A percentile compares a stretch with the other conserved stretches of the same genome.
Conservation (phyloP, 2,329 filamentous ascomycete genomes). For the Fusarium concolor region DNA sequence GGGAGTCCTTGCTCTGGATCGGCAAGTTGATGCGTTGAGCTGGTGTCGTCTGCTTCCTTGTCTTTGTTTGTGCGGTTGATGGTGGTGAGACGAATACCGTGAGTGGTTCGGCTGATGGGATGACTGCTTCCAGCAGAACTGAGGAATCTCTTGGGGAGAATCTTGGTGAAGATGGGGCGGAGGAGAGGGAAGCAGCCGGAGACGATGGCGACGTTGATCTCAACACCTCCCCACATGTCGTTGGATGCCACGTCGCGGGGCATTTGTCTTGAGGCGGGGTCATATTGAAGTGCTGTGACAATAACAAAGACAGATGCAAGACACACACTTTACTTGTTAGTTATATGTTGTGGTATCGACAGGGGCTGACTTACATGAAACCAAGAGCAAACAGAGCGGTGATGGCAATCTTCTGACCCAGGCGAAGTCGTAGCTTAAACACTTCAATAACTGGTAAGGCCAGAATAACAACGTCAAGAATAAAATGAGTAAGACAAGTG, state of each 20-base stretch:
- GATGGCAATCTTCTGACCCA: conserved; percentile 47
- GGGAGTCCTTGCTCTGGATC: conserved; percentile 28
- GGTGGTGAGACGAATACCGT: conserved; percentile 33
- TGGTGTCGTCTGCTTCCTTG: conserved; percentile 37
- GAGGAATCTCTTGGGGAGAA: conserved; percentile 40
- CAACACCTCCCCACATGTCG: conserved; percentile 38
- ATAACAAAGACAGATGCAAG: conserved; percentile 36
- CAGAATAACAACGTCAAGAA: conserved; percentile 50
- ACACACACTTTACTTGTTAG: conserved; percentile 30
- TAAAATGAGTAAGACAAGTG: conserved; percentile 48
- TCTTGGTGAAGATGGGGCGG: conserved; percentile 38
- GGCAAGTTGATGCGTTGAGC: conserved; percentile 41
- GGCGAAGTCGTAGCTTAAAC: conserved; percentile 45
- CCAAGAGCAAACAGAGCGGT: conserved; percentile 47
- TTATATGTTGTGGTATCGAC: rapidly evolving
- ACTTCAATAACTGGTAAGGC: conserved; percentile 49
- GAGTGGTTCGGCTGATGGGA: conserved; percentile 33
- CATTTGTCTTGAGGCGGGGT: conserved; percentile 36
- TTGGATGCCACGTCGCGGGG: conserved; percentile 33
- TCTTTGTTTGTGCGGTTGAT: conserved; percentile 38
- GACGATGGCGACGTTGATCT: conserved; percentile 42
- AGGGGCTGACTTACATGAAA: conserved; percentile 37
- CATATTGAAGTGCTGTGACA: conserved; percentile 27
- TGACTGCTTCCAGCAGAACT: conserved; percentile 40
- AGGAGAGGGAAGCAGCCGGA: conserved; percentile 43